Conservation (phyloP, 2,329 filamentous ascomycete species). For the Fusarium bactridioides region DNA sequence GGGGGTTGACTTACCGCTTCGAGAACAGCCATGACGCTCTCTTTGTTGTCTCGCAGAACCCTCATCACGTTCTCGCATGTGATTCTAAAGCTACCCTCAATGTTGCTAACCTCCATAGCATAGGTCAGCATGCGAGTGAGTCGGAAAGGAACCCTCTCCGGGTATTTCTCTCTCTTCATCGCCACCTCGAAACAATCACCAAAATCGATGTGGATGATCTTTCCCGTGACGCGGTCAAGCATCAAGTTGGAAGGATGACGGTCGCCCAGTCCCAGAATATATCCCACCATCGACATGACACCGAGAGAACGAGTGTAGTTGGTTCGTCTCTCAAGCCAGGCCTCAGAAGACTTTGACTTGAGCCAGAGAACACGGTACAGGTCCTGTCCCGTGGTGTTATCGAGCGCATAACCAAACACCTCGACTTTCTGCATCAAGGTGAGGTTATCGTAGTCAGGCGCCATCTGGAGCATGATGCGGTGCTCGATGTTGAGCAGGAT, state of each 20-base stretch:
- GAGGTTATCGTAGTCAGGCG: slow-evolving; percentile 97
- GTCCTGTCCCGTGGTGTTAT: slow-evolving; percentile 99
- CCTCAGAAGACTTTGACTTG: slow-evolving; percentile 97
- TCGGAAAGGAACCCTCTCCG: slow-evolving; percentile 96
- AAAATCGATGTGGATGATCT: slow-evolving; percentile 98
- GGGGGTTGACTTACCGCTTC: slow-evolving; percentile 80
- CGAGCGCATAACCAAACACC: slow-evolving; percentile 97
- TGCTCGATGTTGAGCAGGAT: slow-evolving; percentile 99
- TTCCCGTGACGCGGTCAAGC: slow-evolving; percentile 94
- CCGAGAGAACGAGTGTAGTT: slow-evolving; percentile 97
- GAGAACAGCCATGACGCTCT: slow-evolving; percentile 96
- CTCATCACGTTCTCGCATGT: slow-evolving; percentile 99
- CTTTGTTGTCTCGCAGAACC: slow-evolving; percentile 94
- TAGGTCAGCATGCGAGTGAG: slow-evolving; percentile 99
- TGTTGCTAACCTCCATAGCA: slow-evolving; percentile 99
- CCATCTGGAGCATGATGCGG: slow-evolving; percentile 99
- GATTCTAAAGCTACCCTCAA: slow-evolving; percentile 97
- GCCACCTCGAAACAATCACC: slow-evolving; percentile 99
- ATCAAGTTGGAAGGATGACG: slow-evolving; percentile 97
- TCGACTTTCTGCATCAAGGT: slow-evolving; percentile 99
- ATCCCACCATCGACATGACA: slow-evolving; percentile 99
- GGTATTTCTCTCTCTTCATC: slow-evolving; percentile 99
- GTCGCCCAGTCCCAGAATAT: slow-evolving; percentile 95
- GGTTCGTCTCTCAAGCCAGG: slow-evolving; percentile 97
- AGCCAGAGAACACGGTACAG: slow-evolving; percentile 98